These are phyloP conservation scores for Alliaria petiolata DNA, from an alignment of 345 rosid species.

Conservation along the genomic window DNA sequence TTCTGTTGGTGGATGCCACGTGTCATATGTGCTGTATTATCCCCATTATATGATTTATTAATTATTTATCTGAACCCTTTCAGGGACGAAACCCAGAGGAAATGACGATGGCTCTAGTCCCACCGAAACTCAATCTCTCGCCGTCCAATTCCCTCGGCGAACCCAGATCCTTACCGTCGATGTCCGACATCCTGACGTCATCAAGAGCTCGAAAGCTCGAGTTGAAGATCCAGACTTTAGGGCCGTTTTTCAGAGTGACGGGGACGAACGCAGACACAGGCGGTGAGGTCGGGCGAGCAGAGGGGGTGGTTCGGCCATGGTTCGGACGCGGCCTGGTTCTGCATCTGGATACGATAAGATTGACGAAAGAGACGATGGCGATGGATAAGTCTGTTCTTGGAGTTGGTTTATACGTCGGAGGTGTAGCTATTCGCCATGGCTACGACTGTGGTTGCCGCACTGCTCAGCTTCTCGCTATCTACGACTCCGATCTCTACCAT, in stretches of 20 bases:
- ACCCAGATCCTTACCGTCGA: conserved; percentile 45
- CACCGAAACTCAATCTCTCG: conserved; percentile 18
- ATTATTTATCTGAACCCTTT: background rate
- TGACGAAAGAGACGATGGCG: conserved; percentile 64
- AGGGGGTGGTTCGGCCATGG: conserved; percentile 73
- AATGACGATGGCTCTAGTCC: conserved; percentile 26
- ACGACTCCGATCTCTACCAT: conserved; percentile 86
- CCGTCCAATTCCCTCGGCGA: conserved; percentile 13
- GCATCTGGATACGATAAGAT: conserved; percentile 71
- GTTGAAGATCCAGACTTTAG: conserved; percentile 59
- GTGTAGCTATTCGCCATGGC: conserved; percentile 81
- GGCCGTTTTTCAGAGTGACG: conserved; percentile 81
- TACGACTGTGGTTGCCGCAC: conserved; percentile 67
- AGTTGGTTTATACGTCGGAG: conserved; percentile 82
- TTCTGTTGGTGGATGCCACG: conserved; percentile 11
- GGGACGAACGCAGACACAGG: conserved; percentile 56
- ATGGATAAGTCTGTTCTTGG: conserved; percentile 85
- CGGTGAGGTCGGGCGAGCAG: conserved; percentile 70
- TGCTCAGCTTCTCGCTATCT: conserved; percentile 90
- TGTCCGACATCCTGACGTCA: conserved; percentile 62
- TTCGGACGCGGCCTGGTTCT: conserved; percentile 60
- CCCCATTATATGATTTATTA: background rate
- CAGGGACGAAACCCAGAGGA: conserved; percentile 18
- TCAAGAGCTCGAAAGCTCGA: conserved; percentile 73
- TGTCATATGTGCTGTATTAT: conserved; percentile 10